These are phyloP conservation scores for Clavulina sp. DNA, from an alignment of 768 basidiomycete genomes.

Conservation along the genomic window DNA sequence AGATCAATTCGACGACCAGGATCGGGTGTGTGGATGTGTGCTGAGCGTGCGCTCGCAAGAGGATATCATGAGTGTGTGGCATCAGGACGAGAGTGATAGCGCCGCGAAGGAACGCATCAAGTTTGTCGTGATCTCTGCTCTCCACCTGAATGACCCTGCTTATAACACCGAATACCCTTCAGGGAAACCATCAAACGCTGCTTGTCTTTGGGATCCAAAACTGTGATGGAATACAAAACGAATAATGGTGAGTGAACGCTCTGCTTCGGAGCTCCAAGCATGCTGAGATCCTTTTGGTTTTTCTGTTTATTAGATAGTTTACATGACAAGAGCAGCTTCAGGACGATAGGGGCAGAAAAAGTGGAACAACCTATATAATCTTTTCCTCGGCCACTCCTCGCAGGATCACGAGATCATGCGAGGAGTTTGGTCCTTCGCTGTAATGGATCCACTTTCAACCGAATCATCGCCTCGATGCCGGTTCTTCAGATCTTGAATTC, in stretches of 20 bases:
- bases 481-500: no score
- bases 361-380: no score
- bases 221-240: constrained; percentile 88
- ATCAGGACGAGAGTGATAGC: constrained; percentile 58
- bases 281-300: neutral
- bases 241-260: constrained; percentile 50
- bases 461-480: no score
- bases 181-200: constrained; percentile 70
- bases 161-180: neutral
- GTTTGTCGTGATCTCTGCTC: constrained; percentile 28
- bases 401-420: no score
- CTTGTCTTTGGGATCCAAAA: constrained; percentile 55
- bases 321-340: constrained; percentile 76
- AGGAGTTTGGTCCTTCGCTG: no score
- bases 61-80: constrained; percentile 91
- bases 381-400: no score
- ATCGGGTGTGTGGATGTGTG: constrained; percentile 75
- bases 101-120: constrained; percentile 66
- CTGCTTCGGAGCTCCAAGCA: neutral
- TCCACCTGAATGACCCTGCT: neutral
- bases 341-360: constrained; percentile 15
- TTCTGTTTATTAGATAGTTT: constrained; percentile 44
- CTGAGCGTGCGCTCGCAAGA: constrained; percentile 86
- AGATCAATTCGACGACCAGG: constrained; percentile 59
- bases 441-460: no score